A percentile compares a stretch with the other conserved stretches of the same genome.
phyloP scores from a whole-genome alignment of 257 asterid species.

The Craterostigma plantagineum region DNA sequence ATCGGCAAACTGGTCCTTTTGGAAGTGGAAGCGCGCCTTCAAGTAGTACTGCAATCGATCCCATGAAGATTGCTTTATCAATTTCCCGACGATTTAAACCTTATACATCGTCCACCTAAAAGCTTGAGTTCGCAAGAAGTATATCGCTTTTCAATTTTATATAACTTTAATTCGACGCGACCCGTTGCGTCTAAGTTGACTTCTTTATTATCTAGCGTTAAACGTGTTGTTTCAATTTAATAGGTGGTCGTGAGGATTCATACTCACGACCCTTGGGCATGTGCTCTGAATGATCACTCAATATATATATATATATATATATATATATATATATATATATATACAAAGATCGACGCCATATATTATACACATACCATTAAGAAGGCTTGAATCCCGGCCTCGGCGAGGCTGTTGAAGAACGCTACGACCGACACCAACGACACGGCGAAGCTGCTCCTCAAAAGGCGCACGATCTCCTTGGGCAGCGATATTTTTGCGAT shows the following conservation, averaged over 20 bases:
- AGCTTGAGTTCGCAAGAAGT: too few species aligned
- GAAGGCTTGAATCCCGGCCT: constrained; percentile 34
- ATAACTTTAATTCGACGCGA: background rate
- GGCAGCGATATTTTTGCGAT: constrained; percentile 19
- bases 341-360: background rate
- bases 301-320: too few species aligned
- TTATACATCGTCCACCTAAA: constrained; percentile 1
- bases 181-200: too few species aligned
- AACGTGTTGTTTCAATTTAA: too few species aligned
- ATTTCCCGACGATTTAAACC: too few species aligned
- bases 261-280: too few species aligned
- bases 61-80: too few species aligned
- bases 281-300: too few species aligned
- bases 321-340: too few species aligned
- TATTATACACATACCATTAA: constrained; percentile 16
- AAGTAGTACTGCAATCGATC: constrained; percentile 45
- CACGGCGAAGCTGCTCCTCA: constrained; percentile 36
- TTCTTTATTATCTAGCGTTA: too few species aligned
- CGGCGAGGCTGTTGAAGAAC: constrained; percentile 46
- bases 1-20: constrained; percentile 72
- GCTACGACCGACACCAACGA: constrained; percentile 29
- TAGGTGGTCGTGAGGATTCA: background rate
- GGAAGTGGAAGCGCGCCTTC: constrained; percentile 66
- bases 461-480: constrained; percentile 17
- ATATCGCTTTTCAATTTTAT: too few species aligned